These are phyloP conservation scores for Orbilia blumenaviensis DNA, from an alignment of 2,329 filamentous ascomycete species.

Conservation along the genomic window DNA sequence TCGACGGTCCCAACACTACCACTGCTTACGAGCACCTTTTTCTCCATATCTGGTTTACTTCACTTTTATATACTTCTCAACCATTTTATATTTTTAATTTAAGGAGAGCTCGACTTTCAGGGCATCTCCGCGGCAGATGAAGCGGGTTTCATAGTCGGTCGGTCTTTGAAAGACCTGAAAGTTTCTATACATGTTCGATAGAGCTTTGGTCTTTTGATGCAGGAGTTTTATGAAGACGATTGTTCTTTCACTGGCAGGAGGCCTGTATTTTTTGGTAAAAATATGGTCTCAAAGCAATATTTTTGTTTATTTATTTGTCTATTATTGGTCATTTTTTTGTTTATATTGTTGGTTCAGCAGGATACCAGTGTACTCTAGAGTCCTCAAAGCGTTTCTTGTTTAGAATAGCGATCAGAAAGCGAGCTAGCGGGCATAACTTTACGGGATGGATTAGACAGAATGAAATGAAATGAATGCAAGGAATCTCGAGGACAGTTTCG, in stretches of 20 bases:
- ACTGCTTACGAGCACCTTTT: constrained; percentile 1
- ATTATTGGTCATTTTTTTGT: not conserved
- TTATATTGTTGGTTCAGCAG: constrained; percentile 21
- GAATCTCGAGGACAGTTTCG: constrained; percentile 9
- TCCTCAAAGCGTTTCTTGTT: constrained; percentile 31
- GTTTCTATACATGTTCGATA: constrained; percentile 10
- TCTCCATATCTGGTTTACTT: not conserved
- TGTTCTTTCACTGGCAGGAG: not conserved
- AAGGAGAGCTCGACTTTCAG: not conserved
- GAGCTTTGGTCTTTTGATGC: constrained; percentile 15
- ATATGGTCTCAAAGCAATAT: not conserved
- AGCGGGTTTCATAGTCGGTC: not conserved
- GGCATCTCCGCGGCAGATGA: not conserved
- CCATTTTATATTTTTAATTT: constrained; percentile 3
- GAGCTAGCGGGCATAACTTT: constrained; percentile 18
- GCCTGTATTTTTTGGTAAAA: not conserved
- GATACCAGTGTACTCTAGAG: constrained; percentile 48
- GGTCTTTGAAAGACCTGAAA: constrained; percentile 8
- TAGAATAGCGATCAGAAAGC: constrained; percentile 28
- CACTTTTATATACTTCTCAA: constrained; percentile 17
- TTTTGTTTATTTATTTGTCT: constrained; percentile 3
- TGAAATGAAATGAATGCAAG: constrained; percentile 32
- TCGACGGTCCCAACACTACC: constrained; percentile 6
- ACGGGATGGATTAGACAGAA: constrained; percentile 25
- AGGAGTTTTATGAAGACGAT: not conserved